phyloP scores from a whole-genome alignment of 768 basidiomycete species.

The Daedalea quercina region DNA sequence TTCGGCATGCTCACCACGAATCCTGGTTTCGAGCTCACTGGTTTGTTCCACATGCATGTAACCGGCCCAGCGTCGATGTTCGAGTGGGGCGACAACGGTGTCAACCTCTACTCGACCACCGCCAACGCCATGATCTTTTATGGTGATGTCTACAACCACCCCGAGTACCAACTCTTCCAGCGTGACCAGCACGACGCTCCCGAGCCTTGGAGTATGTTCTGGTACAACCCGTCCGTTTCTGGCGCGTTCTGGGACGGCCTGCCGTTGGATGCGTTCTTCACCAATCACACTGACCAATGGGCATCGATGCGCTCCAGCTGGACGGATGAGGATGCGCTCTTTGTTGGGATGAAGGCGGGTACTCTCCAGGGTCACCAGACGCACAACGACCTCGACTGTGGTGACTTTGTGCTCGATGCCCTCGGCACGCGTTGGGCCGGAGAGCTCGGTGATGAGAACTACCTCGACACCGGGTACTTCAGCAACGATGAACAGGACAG shows the following conservation, averaged over 20 bases:
- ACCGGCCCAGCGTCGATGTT: constrained; percentile 82
- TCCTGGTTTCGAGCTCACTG: constrained; percentile 64
- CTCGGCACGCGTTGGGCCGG: constrained; percentile 93
- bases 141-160: constrained; percentile 58
- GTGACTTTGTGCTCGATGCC: constrained; percentile 94
- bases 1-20: constrained; percentile 69
- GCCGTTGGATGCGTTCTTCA: constrained; percentile 79
- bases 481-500: constrained; percentile 59
- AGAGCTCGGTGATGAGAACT: constrained; percentile 87
- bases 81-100: constrained; percentile 79
- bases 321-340: constrained; percentile 81
- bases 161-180: constrained; percentile 81
- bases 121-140: constrained; percentile 87
- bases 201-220: constrained; percentile 67
- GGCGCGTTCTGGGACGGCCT: constrained; percentile 93
- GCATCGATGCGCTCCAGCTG: constrained; percentile 86
- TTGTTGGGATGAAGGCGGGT: constrained; percentile 87
- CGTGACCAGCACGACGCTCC: constrained; percentile 63
- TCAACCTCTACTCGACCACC: constrained; percentile 93
- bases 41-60: constrained; percentile 85
- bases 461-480: constrained; percentile 76
- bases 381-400: constrained; percentile 90
- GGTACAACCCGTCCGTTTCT: constrained; percentile 79
- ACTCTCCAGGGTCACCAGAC: constrained; percentile 79
- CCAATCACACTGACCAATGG: constrained; percentile 73